A percentile compares a stretch with the other conserved stretches of the same genome.
Conservation (phyloP, 768 basidiomycete genomes). For the Tylopilus intermedius region DNA sequence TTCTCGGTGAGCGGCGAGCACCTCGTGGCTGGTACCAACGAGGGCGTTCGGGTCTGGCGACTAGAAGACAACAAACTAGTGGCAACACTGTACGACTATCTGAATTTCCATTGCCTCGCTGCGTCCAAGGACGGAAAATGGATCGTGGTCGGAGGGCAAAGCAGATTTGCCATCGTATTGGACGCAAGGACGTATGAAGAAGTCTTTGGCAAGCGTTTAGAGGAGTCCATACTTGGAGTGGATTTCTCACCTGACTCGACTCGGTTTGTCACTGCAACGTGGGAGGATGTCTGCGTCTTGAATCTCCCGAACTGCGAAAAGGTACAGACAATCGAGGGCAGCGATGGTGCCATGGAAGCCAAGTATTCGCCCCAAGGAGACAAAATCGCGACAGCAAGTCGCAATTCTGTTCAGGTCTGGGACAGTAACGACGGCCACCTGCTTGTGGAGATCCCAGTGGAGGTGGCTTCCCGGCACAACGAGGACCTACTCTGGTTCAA, state of each 20-base stretch:
- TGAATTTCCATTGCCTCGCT: no score
- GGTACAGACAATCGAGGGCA: background rate
- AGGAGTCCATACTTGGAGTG: background rate
- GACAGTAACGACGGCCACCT: background rate
- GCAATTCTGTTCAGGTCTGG: background rate
- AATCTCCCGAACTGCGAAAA: background rate
- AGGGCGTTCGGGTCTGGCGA: no score
- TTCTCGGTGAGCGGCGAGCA: no score
- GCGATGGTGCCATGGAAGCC: background rate
- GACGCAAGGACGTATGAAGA: background rate
- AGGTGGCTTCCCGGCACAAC: background rate
- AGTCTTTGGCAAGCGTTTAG: background rate
- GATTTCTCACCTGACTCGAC: background rate
- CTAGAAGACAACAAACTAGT: no score
- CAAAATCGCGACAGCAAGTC: background rate
- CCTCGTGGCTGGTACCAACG: no score
- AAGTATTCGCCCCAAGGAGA: background rate
- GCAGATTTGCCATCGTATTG: no score
- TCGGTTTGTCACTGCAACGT: background rate
- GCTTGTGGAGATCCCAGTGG: background rate
- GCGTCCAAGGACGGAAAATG: no score
- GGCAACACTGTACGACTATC: no score
- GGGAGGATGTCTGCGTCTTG: background rate
- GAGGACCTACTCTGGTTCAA: background rate
- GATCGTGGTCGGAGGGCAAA: no score